Conservation (phyloP, 176 grass and related monocot genomes). For the Ampelocalamus luodianensis region DNA sequence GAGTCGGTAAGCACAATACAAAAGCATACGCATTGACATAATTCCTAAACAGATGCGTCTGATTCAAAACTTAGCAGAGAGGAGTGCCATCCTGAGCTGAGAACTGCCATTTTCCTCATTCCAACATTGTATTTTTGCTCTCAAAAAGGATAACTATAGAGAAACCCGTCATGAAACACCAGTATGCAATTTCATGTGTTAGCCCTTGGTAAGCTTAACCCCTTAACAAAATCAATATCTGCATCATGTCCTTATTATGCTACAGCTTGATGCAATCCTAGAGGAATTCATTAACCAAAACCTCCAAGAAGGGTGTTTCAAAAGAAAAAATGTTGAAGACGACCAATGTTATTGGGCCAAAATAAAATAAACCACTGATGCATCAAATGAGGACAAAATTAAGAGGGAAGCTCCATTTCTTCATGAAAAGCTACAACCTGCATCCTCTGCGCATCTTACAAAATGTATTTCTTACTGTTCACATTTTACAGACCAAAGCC, state of each 20-base stretch:
- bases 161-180: not conserved
- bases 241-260: not conserved
- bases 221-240: slow-evolving; percentile 16
- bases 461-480: not conserved
- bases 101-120: not conserved
- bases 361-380: slow-evolving; percentile 26
- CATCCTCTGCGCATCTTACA: not conserved
- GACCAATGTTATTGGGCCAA: not conserved
- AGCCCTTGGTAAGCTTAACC: not conserved
- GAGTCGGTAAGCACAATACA: not conserved
- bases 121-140: not conserved
- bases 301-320: not conserved
- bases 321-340: slow-evolving; percentile 6
- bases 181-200: slow-evolving; percentile 6
- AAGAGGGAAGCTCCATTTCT: not conserved
- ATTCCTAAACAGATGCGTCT: slow-evolving; percentile 4
- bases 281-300: slow-evolving; percentile 11
- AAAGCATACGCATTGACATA: not conserved
- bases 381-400: slow-evolving; percentile 3
- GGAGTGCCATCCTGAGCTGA: not conserved
- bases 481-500: not conserved
- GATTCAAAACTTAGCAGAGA: not conserved
- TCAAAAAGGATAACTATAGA: not conserved
- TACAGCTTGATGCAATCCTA: not conserved
- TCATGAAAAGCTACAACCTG: not conserved